These are phyloP conservation scores for Polytrichum formosum DNA, from an alignment of 225 moss, liverwort and hornwort genomes.

Conservation along the genomic window DNA sequence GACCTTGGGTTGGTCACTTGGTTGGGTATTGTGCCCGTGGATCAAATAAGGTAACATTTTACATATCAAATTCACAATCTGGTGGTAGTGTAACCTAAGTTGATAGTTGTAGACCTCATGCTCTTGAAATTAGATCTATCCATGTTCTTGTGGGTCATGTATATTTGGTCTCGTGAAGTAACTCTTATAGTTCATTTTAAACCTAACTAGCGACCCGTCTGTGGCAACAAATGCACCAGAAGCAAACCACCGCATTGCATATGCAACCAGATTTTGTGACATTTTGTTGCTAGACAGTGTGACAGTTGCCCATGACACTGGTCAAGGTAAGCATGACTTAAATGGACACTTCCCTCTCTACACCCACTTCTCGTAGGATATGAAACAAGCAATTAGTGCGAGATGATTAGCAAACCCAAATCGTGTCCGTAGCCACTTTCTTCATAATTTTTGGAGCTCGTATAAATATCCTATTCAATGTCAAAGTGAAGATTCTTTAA, in stretches of 20 bases:
- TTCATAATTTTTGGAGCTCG: too few relatives aligned
- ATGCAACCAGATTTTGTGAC: background rate
- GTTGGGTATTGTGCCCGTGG: conserved; percentile 30
- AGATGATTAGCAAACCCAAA: too few relatives aligned
- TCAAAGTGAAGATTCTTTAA: too few relatives aligned
- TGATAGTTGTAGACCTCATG: background rate
- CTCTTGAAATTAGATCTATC: background rate
- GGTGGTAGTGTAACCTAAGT: background rate
- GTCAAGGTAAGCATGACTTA: too few relatives aligned
- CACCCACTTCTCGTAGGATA: too few relatives aligned
- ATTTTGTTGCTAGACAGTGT: background rate
- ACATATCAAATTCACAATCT: background rate
- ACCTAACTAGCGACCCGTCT: background rate
- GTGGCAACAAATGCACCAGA: background rate
- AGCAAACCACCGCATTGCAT: background rate
- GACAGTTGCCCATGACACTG: too few relatives aligned
- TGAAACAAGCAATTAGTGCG: too few relatives aligned
- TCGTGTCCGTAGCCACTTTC: too few relatives aligned
- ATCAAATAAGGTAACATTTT: conserved; percentile 25
- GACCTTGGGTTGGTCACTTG: conserved; percentile 48
- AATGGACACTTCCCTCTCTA: too few relatives aligned
- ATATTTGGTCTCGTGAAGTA: background rate
- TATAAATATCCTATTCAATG: too few relatives aligned
- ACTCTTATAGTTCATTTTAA: too few relatives aligned
- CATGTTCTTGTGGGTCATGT: background rate